Evolutionary conservation across 768 basidiomycete species (phyloP), one percentile per base, ranked within the genome.

Genomic region (Hericium alpestre): DNA sequence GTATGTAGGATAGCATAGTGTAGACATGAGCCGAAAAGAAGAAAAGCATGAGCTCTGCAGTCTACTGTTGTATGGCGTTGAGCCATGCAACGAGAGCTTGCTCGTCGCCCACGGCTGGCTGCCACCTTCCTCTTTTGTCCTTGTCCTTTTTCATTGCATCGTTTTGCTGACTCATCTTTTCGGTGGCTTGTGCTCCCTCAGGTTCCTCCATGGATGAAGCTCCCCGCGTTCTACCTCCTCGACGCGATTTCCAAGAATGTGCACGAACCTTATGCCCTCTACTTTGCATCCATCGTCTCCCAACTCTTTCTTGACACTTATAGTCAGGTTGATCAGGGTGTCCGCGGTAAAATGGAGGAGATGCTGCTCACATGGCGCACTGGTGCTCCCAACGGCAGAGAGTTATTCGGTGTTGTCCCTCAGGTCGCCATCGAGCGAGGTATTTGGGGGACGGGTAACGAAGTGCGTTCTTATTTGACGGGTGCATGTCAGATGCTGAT

Each of bases 231-330:
- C 65, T 99, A 98, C 68, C 80, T 98, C 7, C 78, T 99, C 66
- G 96, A 98, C 67, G 94, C 94, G 13, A 93, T 99, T 58, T 90
- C 90, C 56, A 99, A 99, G 71, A 98, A 98, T 74, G 84, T 94
- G 38, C 94, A 84, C 62, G 83, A 90, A 25, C 94, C 94, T 20
- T 98, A 97, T 72, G 89, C 90, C 32, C 82, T 83, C 59, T 80
- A 85, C 60, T 93, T 99, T 65, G 79, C 87, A 11, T 78, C 83
- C 10, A 81, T 93, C 67, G 87, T 94, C 59, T 86, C 87, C 56
- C 79, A 83, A 20, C 73, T 94, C 16, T 98, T 93, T 73, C 75
- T 96, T 62, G 83, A 90, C 61, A 86, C 93, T 27, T 97, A 98
- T 71, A 77, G 81, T 49, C 79, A 83, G 64, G 94, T 96, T 62